A percentile compares a stretch with the other conserved stretches of the same genome.
Evolutionary conservation across 2,329 filamentous ascomycete genomes (phyloP).

Genomic region (Trichoderma sp.): DNA sequence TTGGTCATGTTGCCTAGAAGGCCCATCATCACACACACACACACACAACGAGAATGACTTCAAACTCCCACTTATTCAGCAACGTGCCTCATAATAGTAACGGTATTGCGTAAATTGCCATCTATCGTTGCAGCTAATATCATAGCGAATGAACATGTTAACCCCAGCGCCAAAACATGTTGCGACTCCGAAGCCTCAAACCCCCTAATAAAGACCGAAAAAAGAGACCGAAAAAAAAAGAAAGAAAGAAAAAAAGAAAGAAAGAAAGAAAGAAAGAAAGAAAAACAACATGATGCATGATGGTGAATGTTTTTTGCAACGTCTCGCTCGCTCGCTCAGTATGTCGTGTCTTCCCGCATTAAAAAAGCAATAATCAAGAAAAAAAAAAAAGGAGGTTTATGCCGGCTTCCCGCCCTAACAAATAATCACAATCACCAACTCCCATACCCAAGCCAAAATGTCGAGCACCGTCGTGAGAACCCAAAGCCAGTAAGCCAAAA

Average conservation of each 20-base stretch:
- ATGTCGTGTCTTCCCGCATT: not conserved
- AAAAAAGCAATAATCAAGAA: not conserved
- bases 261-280: not conserved
- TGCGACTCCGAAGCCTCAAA: not conserved
- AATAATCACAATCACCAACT: slow-evolving; percentile 28
- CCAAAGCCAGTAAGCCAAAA: slow-evolving; percentile 34
- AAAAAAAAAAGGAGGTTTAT: not conserved
- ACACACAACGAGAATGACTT: not conserved
- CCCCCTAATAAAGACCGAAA: not conserved
- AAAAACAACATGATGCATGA: not conserved
- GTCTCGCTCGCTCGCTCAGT: slow-evolving; percentile 6
- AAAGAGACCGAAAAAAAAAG: not conserved
- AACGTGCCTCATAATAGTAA: not conserved
- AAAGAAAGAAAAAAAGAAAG: not conserved
- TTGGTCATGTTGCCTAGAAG: not conserved
- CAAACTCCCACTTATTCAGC: not conserved
- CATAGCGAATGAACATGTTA: not conserved
- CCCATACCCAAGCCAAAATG: slow-evolving; percentile 30
- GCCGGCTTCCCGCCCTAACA: slow-evolving; percentile 21
- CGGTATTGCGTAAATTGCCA: not conserved
- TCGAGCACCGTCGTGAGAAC: slow-evolving; percentile 25
- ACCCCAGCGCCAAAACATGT: not conserved
- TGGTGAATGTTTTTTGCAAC: not conserved
- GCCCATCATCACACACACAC: not conserved
- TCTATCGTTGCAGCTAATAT: not conserved